phyloP scores from a whole-genome alignment of 2,329 filamentous ascomycete genomes.

The Talaromyces funiculosus region DNA sequence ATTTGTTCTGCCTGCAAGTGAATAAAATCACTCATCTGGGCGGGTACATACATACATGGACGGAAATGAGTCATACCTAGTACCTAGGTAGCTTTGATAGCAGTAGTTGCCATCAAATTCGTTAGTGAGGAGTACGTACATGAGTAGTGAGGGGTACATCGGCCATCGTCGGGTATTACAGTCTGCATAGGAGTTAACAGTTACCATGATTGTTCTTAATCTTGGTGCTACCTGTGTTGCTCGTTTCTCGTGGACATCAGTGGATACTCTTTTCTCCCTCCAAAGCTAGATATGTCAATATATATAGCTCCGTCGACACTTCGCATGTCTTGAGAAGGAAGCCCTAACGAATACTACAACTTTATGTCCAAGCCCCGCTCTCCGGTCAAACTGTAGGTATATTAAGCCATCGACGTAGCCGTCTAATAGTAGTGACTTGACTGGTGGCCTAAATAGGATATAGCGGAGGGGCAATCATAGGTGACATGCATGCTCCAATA shows the following conservation, averaged over 20 bases:
- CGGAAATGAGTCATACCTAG: background rate
- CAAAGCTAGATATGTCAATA: background rate
- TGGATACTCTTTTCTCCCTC: background rate
- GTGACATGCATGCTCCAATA: background rate
- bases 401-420: background rate
- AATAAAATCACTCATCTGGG: background rate
- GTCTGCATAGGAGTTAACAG: background rate
- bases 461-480: background rate
- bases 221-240: background rate
- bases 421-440: background rate
- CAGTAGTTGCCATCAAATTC: background rate
- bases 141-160: slow-evolving; percentile 4
- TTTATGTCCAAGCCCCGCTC: background rate
- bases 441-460: background rate
- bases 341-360: background rate
- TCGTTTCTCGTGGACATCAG: background rate
- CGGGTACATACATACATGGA: background rate
- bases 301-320: background rate
- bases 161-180: slow-evolving; percentile 6
- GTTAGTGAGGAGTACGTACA: background rate
- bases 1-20: background rate
- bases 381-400: background rate
- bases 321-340: background rate
- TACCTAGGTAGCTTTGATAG: background rate
- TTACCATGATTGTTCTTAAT: background rate